A percentile compares a stretch with the other conserved stretches of the same genome.
Conservation (phyloP, 2,329 filamentous ascomycete species). For the Oidium heveae region DNA sequence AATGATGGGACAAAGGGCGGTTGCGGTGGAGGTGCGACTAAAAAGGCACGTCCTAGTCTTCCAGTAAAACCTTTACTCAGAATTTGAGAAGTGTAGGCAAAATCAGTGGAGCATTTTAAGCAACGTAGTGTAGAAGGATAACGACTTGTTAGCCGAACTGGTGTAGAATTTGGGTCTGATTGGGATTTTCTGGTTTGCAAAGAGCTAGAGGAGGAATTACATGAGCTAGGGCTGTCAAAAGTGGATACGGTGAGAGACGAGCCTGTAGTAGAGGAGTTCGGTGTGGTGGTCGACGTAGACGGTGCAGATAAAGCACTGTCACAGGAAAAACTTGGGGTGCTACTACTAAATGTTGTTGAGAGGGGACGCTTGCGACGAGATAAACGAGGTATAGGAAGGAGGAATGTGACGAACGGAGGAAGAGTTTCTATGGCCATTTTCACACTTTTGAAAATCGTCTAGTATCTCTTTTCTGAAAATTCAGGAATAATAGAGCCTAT, state of each 20-base stretch:
- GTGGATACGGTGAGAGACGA: conserved; percentile 14
- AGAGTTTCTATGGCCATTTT: conserved; percentile 6
- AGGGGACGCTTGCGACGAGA: conserved; percentile 18
- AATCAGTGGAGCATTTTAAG: conserved; percentile 29
- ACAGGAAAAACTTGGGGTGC: neutral
- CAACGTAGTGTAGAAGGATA: conserved; percentile 33
- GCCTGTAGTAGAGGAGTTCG: conserved; percentile 2
- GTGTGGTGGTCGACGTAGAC: conserved; percentile 6
- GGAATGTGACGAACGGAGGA: conserved; percentile 22
- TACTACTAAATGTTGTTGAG: conserved; percentile 7
- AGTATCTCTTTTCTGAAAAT: no score
- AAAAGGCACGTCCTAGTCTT: conserved; percentile 35
- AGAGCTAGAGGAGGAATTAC: conserved; percentile 1
- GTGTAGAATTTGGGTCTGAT: neutral
- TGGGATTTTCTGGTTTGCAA: neutral
- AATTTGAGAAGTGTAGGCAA: conserved; percentile 35
- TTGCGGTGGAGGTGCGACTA: conserved; percentile 22
- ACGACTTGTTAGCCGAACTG: conserved; percentile 16
- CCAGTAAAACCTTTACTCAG: conserved; percentile 42
- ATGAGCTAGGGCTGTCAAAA: conserved; percentile 3
- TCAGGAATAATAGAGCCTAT: no score
- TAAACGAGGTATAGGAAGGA: conserved; percentile 25
- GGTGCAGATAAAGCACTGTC: neutral
- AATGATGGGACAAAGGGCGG: conserved; percentile 8
- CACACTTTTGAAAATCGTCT: neutral